Evolutionary conservation across 805 yeast genomes (phyloP), one percentile per base, ranked within the genome.

Genomic region (Metschnikowia koreensis): DNA sequence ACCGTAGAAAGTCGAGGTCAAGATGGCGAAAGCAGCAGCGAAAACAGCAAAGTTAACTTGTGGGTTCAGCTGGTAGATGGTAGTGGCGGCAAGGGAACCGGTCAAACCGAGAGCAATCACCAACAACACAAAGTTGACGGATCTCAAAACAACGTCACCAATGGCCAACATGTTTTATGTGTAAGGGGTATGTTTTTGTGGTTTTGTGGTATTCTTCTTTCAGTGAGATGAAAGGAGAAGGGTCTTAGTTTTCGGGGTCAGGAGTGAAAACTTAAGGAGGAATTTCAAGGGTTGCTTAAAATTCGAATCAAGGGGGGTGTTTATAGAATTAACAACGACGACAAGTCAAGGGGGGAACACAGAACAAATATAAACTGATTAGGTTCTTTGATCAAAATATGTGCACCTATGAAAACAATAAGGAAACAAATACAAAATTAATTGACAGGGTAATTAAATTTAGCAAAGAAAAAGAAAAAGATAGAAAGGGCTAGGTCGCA

Each of bases 11-110:
- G 89, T 79, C 42, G 94, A 89, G 50, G 93, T 83, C 56, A 90
- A 80, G 29, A 94, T 60, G 60, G 89, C 97, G 71, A 87, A 94
- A 38, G 93, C 89, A 41, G 96, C 84, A 38, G 97, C 83, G 68
- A 94, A 94, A 53, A 94, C 82, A 58, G 80, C 86, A 71, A 87
- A 91, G 78, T 90, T 91, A 58, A 94, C 96, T 73, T 94, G 94
- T 45, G 96, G 84, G 67, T 81, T 76, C 61, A 66, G 66, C 64
- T 81, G 83, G 51, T 51, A 48, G 38, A 64, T 61, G 37, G 81
- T 73, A 56, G 87, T 80, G 55, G 89, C 88, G 53, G 89, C 86
- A 64, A 93, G 81, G n/a, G 94, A 86, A 60, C 91, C 97, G 59
- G 94, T 82, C 64, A 93, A 79, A 69, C 97, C 99, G 56, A 94